Evolutionary conservation across 495 filamentous ascomycete genomes (phyloP).

Genomic region (Aspergillus campestris): DNA sequence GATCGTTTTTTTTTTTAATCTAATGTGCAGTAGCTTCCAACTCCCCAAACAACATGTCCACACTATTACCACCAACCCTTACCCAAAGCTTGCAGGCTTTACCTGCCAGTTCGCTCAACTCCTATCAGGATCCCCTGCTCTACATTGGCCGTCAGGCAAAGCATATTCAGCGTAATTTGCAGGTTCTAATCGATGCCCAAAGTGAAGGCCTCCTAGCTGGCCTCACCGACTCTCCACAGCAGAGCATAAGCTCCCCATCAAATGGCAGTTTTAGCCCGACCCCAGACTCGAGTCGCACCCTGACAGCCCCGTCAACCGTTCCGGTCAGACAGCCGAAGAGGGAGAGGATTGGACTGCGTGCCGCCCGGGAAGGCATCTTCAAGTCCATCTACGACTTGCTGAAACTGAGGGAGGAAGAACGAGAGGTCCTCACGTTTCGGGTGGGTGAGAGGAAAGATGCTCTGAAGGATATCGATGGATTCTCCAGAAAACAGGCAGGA

Average conservation of each 20-base stretch:
- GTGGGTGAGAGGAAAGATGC: slow-evolving; percentile 48
- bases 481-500: slow-evolving; percentile 43
- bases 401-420: slow-evolving; percentile 63
- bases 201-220: slow-evolving; percentile 60
- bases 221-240: slow-evolving; percentile 22
- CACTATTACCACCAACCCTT: slow-evolving; percentile 16
- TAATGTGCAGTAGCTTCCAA: no score
- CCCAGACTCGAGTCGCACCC: slow-evolving; percentile 16
- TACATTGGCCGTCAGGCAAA: slow-evolving; percentile 37
- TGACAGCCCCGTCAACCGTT: slow-evolving; percentile 28
- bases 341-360: slow-evolving; percentile 51
- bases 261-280: slow-evolving; percentile 42
- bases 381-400: slow-evolving; percentile 64
- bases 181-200: slow-evolving; percentile 77
- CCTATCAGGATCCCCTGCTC: slow-evolving; percentile 33
- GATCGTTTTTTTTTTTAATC: no score
- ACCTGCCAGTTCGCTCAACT: slow-evolving; percentile 20
- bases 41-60: slow-evolving; percentile 24
- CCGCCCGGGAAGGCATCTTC: slow-evolving; percentile 63
- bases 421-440: slow-evolving; percentile 48
- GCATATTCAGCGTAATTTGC: slow-evolving; percentile 65
- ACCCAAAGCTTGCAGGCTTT: slow-evolving; percentile 18
- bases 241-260: slow-evolving; percentile 29
- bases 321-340: slow-evolving; percentile 55
- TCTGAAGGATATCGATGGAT: slow-evolving; percentile 51